Evolutionary conservation across 1,139 yeast species (phyloP), one percentile per base, ranked within the genome.

Genomic region (Candida smagusa): DNA sequence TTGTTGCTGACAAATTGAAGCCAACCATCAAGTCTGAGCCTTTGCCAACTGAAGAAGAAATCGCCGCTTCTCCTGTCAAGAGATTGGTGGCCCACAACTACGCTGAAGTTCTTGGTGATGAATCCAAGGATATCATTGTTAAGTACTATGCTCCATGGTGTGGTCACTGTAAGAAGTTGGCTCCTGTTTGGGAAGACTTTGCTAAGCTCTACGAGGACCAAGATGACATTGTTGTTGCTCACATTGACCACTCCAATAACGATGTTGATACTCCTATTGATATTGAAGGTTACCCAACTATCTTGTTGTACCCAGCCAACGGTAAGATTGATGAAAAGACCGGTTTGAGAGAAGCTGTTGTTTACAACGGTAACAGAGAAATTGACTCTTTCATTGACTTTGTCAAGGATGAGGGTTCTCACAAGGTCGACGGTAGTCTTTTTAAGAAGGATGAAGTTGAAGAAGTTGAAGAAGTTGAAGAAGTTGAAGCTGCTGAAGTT

Each of bases 141-240:
- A 88, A 90, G 72, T 90, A 86, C 70, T 92, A 87, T 59, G 98
- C 98, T 40, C 96, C 96, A 67, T 92, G 98, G 98, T 90, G 98
- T 73, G 97, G 97, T 36, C 97, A 90, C 75, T 90, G 98, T 77
- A 90, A 90, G 77, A 87, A 78, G 66, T 76, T 90, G 65, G 96
- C 96, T 42, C 98, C 98, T 58, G 74, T 72, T 43, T 92, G 84
- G 73, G 96, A 86, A 59, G 94, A 88, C 61, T 77, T 92, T 52
- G 97, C 89, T 41, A 81, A 69, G 37, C 59, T 84, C 41, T 84
- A 72, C 63, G 37, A 44, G 39, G 77, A 77, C 50, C 57, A 66
- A 33, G 64, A 68, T 34, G 64, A 58, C 35, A 87, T 90, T 43
- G 61, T 81, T 35, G 70, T 92, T 57, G 97, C 96, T 50, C 81